A percentile compares a stretch with the other conserved stretches of the same genome.
phyloP scores from a whole-genome alignment of 768 basidiomycete genomes.

The Pleurotus giganteus region DNA sequence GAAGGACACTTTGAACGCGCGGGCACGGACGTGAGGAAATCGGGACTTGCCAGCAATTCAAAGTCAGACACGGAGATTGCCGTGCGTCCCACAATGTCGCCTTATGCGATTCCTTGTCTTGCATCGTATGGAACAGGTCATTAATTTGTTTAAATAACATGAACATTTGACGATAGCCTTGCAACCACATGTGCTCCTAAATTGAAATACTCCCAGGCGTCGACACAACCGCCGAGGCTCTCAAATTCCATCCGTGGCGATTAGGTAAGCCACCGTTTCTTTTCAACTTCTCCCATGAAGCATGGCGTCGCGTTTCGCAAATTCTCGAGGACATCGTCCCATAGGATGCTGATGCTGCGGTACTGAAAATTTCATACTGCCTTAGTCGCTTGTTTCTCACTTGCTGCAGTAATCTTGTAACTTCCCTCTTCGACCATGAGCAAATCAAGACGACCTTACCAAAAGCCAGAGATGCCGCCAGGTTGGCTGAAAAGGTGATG shows the following conservation, averaged over 20 bases:
- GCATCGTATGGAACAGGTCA: too few species aligned
- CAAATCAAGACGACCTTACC: conserved; percentile 94
- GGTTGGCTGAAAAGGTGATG: conserved; percentile 87
- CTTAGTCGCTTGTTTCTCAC: conserved; percentile 5
- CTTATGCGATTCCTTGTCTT: too few species aligned
- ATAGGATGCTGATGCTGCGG: conserved; percentile 92
- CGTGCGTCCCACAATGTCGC: too few species aligned
- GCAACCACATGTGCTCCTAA: too few species aligned
- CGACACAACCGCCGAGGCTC: too few species aligned
- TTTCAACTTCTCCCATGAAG: conserved; percentile 59
- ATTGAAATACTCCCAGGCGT: too few species aligned
- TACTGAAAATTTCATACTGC: conserved; percentile 29
- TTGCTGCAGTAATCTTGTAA: conserved; percentile 78
- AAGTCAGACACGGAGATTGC: too few species aligned
- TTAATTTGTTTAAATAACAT: too few species aligned
- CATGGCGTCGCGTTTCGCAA: conserved; percentile 93
- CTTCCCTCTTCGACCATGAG: conserved; percentile 91
- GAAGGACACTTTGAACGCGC: background rate
- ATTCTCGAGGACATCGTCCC: conserved; percentile 87
- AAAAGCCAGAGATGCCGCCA: conserved; percentile 89
- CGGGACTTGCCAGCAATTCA: too few species aligned
- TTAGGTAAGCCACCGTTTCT: conserved; percentile 12
- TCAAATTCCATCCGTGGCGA: background rate
- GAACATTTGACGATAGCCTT: too few species aligned
- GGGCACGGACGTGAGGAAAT: background rate